phyloP scores from a whole-genome alignment of 345 rosid species.

The Brassica napus region DNA sequence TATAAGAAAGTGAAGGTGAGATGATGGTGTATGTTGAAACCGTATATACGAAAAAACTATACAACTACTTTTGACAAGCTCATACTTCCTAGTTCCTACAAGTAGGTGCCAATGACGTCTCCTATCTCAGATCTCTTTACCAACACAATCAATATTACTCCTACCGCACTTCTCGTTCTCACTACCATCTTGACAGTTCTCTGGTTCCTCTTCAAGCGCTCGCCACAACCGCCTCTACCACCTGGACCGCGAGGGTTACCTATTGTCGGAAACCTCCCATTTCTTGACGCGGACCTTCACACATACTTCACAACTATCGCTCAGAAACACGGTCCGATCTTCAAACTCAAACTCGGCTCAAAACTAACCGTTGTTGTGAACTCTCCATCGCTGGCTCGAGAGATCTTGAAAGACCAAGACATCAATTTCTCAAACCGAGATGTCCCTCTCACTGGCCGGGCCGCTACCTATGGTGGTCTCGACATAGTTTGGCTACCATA shows the following conservation, averaged over 20 bases:
- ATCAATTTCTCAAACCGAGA: slow-evolving; percentile 51
- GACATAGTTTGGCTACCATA: slow-evolving; percentile 44
- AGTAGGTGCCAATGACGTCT: background rate
- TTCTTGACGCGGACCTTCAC: slow-evolving; percentile 51
- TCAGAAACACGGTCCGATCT: slow-evolving; percentile 44
- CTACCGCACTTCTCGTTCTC: slow-evolving; percentile 1
- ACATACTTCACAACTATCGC: slow-evolving; percentile 42
- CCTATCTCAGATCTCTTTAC: background rate
- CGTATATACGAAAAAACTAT: background rate
- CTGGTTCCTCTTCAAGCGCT: slow-evolving; percentile 3
- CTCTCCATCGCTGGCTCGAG: slow-evolving; percentile 46
- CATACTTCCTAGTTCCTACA: background rate
- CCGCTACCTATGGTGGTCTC: background rate
- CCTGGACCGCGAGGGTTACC: slow-evolving; percentile 59
- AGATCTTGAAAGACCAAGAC: slow-evolving; percentile 51
- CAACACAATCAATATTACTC: background rate
- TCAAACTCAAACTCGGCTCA: slow-evolving; percentile 45
- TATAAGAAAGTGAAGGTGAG: background rate
- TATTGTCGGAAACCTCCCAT: slow-evolving; percentile 51
- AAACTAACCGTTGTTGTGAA: slow-evolving; percentile 41
- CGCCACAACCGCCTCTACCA: slow-evolving; percentile 34
- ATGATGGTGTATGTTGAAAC: background rate
- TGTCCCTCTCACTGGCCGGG: slow-evolving; percentile 30
- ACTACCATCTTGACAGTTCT: background rate
- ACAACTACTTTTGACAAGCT: background rate